Evolutionary conservation across 106 monocot species (phyloP).

Genomic region (Gastrodia elata): DNA sequence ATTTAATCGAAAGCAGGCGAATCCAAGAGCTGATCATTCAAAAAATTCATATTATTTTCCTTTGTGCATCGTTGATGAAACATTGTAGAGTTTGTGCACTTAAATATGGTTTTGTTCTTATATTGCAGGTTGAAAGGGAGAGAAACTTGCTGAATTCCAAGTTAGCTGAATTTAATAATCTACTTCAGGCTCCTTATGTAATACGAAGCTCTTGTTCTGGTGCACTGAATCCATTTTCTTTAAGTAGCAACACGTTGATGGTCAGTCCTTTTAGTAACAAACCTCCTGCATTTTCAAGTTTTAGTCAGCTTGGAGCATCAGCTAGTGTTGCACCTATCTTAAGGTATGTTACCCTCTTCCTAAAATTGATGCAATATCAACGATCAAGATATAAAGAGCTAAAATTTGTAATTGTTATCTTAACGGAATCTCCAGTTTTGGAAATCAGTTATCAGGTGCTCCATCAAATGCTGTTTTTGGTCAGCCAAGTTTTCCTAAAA

Average conservation of each 20-base stretch:
- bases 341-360: constrained; percentile 19
- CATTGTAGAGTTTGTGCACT: neutral
- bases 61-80: neutral
- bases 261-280: constrained; percentile 24
- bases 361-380: neutral
- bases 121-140: constrained; percentile 79
- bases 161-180: constrained; percentile 68
- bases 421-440: constrained; percentile 14
- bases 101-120: constrained; percentile 1
- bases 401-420: neutral
- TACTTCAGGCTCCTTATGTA: constrained; percentile 46
- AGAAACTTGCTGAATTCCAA: constrained; percentile 76
- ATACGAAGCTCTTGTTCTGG: constrained; percentile 16
- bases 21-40: too few relatives aligned
- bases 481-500: constrained; percentile 18
- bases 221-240: constrained; percentile 16
- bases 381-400: neutral
- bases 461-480: constrained; percentile 30
- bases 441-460: constrained; percentile 18
- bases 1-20: too few relatives aligned
- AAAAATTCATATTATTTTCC: neutral
- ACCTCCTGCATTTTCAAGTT: constrained; percentile 49
- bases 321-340: constrained; percentile 29
- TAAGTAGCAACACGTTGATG: constrained; percentile 13
- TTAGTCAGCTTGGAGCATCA: constrained; percentile 55